Percentiles rank a stretch among this genome's conserved stretches.
phyloP scores from a whole-genome alignment of 768 basidiomycete genomes.

The Kondoa subrosea region DNA sequence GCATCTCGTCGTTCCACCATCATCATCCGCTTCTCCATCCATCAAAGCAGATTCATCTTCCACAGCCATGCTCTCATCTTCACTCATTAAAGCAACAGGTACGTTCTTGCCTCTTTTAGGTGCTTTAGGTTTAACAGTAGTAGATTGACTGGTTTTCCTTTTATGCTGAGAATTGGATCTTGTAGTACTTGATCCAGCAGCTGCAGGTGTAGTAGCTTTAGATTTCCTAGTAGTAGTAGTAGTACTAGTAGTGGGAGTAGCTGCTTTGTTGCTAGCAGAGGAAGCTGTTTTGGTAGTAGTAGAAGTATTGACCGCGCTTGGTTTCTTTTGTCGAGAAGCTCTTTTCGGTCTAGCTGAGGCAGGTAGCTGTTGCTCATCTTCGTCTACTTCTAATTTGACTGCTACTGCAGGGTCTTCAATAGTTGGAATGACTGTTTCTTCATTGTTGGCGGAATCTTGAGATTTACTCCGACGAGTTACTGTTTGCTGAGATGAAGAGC shows the following conservation, averaged over 20 bases:
- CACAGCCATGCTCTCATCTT: not conserved
- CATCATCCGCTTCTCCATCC: constrained; percentile 42
- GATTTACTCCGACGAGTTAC: no score
- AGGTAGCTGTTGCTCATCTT: no score
- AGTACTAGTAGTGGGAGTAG: not conserved
- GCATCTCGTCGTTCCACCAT: constrained; percentile 56
- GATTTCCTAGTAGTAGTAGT: not conserved
- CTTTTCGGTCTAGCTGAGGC: no score
- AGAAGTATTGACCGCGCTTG: no score
- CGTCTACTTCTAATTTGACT: no score
- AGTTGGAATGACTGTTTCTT: no score
- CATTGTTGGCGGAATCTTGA: no score
- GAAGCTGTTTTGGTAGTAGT: not conserved
- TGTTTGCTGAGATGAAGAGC: no score
- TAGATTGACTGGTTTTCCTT: not conserved
- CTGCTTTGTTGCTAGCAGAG: not conserved
- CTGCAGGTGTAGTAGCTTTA: not conserved
- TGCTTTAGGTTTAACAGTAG: not conserved
- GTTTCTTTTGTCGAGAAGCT: no score
- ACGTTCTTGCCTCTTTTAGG: not conserved
- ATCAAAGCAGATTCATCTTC: constrained; percentile 39
- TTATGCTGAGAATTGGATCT: not conserved
- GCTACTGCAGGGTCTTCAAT: no score
- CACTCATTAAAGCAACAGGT: not conserved
- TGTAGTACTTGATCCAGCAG: not conserved